A percentile compares a stretch with the other conserved stretches of the same genome.
phyloP scores from a whole-genome alignment of 2,329 filamentous ascomycete species.

The Talaromyces sp. region DNA sequence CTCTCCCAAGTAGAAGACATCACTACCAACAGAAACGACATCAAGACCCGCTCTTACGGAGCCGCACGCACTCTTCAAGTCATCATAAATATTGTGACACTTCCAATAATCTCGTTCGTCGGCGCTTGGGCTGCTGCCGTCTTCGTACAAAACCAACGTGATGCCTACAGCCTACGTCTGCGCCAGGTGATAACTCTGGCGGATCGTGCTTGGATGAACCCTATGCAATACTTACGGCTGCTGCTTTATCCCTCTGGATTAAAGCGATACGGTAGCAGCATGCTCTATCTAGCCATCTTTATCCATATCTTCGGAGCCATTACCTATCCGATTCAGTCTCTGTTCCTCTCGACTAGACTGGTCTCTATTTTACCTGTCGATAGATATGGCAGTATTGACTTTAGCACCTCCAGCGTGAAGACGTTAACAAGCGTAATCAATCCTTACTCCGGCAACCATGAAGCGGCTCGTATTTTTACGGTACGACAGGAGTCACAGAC shows the following conservation, averaged over 20 bases:
- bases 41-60: neutral
- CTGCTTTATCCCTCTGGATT: conserved; percentile 16
- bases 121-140: conserved; percentile 20
- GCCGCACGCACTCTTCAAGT: conserved; percentile 4
- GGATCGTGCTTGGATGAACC: conserved; percentile 24
- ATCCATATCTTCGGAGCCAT: conserved; percentile 22
- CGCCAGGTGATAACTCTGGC: conserved; percentile 25
- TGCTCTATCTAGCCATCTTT: conserved; percentile 24
- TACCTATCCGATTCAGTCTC: conserved; percentile 25
- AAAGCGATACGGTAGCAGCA: conserved; percentile 23
- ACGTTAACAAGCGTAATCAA: neutral
- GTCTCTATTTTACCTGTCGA: neutral
- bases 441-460: neutral
- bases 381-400: neutral
- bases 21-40: neutral
- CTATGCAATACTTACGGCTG: conserved; percentile 3
- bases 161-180: conserved; percentile 19
- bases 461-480: neutral
- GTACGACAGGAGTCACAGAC: conserved; percentile 4
- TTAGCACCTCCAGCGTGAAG: neutral
- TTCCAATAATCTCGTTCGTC: conserved; percentile 11
- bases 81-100: neutral
- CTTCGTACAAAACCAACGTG: conserved; percentile 23
- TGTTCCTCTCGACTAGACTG: conserved; percentile 20
- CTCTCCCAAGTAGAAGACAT: neutral